A percentile compares a stretch with the other conserved stretches of the same genome.
These are phyloP conservation scores for Kregervanrija fluxuum DNA, from an alignment of 805 yeast genomes.

Conservation along the genomic window DNA sequence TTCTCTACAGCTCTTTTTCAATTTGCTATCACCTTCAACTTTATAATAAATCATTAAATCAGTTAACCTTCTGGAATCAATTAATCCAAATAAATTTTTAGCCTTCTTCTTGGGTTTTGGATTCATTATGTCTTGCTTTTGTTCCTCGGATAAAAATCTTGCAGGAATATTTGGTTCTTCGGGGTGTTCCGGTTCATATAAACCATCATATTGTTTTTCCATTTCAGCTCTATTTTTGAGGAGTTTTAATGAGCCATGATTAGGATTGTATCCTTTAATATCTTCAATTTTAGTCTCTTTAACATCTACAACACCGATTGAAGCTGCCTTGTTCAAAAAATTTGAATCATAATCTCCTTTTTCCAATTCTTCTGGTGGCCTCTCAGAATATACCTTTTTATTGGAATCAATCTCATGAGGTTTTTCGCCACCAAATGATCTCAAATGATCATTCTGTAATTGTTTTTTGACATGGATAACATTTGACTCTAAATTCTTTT, in stretches of 20 bases:
- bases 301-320: conserved; percentile 19
- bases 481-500: too few species aligned
- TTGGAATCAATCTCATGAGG: not conserved
- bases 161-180: conserved; percentile 15
- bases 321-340: conserved; percentile 17
- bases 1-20: conserved; percentile 4
- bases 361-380: conserved; percentile 13
- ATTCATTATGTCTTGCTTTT: conserved; percentile 5
- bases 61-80: conserved; percentile 14
- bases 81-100: conserved; percentile 8
- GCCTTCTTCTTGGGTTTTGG: conserved; percentile 4
- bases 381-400: conserved; percentile 10
- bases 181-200: conserved; percentile 10
- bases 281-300: conserved; percentile 7
- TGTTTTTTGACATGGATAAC: too few species aligned
- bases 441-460: too few species aligned
- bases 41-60: conserved; percentile 18
- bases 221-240: conserved; percentile 16
- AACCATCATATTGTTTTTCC: conserved; percentile 16
- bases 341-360: conserved; percentile 2
- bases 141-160: conserved; percentile 12
- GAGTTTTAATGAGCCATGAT: conserved; percentile 19
- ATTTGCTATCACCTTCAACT: conserved; percentile 4
- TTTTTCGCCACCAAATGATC: not conserved
- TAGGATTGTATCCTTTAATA: conserved; percentile 5